A percentile compares a stretch with the other conserved stretches of the same genome.
phyloP scores from a whole-genome alignment of 768 basidiomycete genomes.

The Termitomyces sp. region DNA sequence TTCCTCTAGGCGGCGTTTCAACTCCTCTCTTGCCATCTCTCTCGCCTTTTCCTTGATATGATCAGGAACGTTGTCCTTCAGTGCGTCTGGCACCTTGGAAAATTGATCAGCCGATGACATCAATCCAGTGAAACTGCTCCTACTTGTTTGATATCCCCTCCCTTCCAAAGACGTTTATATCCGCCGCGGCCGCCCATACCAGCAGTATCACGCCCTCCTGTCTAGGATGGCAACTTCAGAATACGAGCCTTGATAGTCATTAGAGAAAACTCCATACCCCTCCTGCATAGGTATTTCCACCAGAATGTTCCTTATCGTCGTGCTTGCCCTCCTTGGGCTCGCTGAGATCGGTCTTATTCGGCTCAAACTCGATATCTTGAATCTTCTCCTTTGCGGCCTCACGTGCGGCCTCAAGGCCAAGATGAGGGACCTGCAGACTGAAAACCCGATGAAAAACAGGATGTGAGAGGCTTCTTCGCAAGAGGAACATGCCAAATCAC shows the following conservation, averaged over 20 bases:
- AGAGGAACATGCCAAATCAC: slow-evolving; percentile 2
- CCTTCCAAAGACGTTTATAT: slow-evolving; percentile 63
- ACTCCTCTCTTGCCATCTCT: slow-evolving; percentile 65
- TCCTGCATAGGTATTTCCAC: slow-evolving; percentile 66
- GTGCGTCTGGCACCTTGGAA: slow-evolving; percentile 44
- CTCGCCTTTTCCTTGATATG: slow-evolving; percentile 61
- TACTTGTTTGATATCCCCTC: slow-evolving; percentile 64
- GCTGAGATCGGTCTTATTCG: slow-evolving; percentile 47
- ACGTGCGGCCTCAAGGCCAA: slow-evolving; percentile 59
- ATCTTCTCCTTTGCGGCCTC: slow-evolving; percentile 52
- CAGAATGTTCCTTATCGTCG: slow-evolving; percentile 60
- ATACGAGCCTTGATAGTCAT: background rate
- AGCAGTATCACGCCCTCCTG: slow-evolving; percentile 65
- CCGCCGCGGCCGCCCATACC: slow-evolving; percentile 68
- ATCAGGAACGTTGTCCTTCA: slow-evolving; percentile 61
- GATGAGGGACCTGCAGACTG: slow-evolving; percentile 50
- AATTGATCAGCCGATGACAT: background rate
- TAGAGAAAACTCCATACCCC: slow-evolving; percentile 40
- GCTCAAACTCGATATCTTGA: slow-evolving; percentile 57
- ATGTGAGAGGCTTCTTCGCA: background rate
- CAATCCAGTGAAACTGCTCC: background rate
- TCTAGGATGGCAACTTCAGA: slow-evolving; percentile 32
- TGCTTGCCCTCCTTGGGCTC: slow-evolving; percentile 63
- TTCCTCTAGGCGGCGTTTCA: slow-evolving; percentile 59
- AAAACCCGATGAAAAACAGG: background rate